Evolutionary conservation across 768 basidiomycete genomes (phyloP).

Genomic region (Mrakia frigida): DNA sequence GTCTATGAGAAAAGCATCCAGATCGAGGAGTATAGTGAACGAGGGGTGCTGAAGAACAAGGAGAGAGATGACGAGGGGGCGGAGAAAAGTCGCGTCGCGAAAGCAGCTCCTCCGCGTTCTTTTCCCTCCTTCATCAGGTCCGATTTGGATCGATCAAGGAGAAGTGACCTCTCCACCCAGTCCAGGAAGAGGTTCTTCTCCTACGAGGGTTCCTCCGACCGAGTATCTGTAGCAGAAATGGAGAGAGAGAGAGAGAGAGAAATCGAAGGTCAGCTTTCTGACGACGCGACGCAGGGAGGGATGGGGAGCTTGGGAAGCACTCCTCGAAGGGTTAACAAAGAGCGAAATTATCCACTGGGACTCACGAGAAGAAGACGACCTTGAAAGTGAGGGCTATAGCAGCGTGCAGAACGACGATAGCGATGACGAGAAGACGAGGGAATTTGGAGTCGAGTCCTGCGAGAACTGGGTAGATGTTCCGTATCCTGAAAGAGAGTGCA

Average conservation of each 20-base stretch:
- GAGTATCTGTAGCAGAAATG: not conserved
- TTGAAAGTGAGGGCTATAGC: slow-evolving; percentile 81
- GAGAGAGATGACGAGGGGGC: not conserved
- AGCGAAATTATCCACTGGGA: not conserved
- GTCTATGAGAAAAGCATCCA: too few relatives aligned
- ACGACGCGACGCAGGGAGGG: not conserved
- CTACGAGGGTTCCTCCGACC: slow-evolving; percentile 10
- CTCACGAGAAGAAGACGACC: slow-evolving; percentile 56
- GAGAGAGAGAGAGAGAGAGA: not conserved
- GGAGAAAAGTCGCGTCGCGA: not conserved
- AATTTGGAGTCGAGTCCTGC: slow-evolving; percentile 81
- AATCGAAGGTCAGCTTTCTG: not conserved
- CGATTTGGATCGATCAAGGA: too few relatives aligned
- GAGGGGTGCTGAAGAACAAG: not conserved
- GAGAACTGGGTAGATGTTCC: slow-evolving; percentile 78
- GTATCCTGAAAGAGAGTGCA: slow-evolving; percentile 33
- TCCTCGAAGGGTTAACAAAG: not conserved
- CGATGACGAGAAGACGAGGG: slow-evolving; percentile 72
- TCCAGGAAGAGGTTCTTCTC: not conserved
- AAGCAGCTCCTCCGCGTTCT: not conserved
- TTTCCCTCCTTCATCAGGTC: too few relatives aligned
- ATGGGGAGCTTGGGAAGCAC: not conserved
- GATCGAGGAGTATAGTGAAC: too few relatives aligned
- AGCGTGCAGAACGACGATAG: slow-evolving; percentile 68
- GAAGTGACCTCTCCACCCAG: not conserved